Conservation (phyloP, 2,329 filamentous ascomycete species). For the Xylariaceae sp. region DNA sequence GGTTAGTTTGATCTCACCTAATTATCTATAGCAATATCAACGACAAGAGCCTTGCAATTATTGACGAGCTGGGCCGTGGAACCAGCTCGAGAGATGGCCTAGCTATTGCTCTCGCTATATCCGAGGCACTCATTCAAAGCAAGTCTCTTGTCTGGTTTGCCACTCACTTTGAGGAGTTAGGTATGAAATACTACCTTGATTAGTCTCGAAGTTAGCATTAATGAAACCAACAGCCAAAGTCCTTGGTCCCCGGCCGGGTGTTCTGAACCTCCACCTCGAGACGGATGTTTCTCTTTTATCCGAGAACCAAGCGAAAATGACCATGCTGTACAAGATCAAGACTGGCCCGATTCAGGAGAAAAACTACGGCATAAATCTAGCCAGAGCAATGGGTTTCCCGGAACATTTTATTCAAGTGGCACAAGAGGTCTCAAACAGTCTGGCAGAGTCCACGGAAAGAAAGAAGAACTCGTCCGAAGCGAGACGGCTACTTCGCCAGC, state of each 20-base stretch:
- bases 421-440: constrained; percentile 57
- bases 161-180: constrained; percentile 83
- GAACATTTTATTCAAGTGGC: constrained; percentile 63
- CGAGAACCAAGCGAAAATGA: constrained; percentile 58
- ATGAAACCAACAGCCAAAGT: constrained; percentile 53
- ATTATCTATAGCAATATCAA: constrained; percentile 61
- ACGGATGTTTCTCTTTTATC: constrained; percentile 57
- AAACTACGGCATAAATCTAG: constrained; percentile 82
- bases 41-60: constrained; percentile 69
- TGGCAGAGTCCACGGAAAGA: constrained; percentile 55
- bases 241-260: constrained; percentile 68
- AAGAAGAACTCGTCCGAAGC: constrained; percentile 57
- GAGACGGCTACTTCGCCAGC: constrained; percentile 55
- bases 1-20: constrained; percentile 5
- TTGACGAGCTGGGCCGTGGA: constrained; percentile 88
- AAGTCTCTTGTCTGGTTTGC: constrained; percentile 84
- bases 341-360: constrained; percentile 66
- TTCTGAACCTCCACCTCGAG: constrained; percentile 76
- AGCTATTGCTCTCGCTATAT: constrained; percentile 83
- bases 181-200: constrained; percentile 32
- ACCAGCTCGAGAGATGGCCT: constrained; percentile 87
- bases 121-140: constrained; percentile 79
- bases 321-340: constrained; percentile 81
- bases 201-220: constrained; percentile 2
- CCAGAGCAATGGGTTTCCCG: constrained; percentile 70